phyloP scores from a whole-genome alignment of 2,329 filamentous ascomycete species.

The Gaeumannomyces tritici region DNA sequence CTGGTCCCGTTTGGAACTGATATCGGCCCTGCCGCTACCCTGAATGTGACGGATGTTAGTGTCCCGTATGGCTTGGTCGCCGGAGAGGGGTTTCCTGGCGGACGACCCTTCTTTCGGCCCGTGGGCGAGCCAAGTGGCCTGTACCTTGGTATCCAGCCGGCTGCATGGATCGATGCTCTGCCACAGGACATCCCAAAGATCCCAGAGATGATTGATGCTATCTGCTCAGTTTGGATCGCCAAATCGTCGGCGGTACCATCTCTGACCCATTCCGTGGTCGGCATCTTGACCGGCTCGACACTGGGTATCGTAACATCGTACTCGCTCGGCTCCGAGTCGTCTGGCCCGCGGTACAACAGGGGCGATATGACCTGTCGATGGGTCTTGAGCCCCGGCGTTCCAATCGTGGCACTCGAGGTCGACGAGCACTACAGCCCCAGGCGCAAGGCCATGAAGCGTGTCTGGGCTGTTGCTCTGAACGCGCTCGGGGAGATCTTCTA shows the following conservation, averaged over 20 bases:
- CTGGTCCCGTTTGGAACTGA: constrained; percentile 70
- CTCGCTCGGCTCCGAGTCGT: constrained; percentile 53
- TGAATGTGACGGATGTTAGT: constrained; percentile 87
- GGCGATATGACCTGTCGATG: constrained; percentile 82
- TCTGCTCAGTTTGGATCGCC: constrained; percentile 81
- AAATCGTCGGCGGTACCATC: constrained; percentile 66
- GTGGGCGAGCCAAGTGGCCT: constrained; percentile 66
- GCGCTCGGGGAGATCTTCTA: constrained; percentile 89
- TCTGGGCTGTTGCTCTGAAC: constrained; percentile 92
- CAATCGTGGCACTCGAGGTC: constrained; percentile 73
- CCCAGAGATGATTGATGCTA: constrained; percentile 57
- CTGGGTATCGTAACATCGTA: constrained; percentile 76
- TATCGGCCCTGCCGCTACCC: constrained; percentile 65
- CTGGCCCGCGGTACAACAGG: constrained; percentile 53
- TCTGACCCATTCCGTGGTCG: constrained; percentile 67
- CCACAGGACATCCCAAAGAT: constrained; percentile 62
- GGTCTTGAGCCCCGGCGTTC: constrained; percentile 86
- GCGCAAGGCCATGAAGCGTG: constrained; percentile 58
- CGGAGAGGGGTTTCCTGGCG: constrained; percentile 79
- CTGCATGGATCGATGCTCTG: constrained; percentile 45
- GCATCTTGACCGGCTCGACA: constrained; percentile 76
- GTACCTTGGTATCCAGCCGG: constrained; percentile 52
- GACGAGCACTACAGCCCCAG: constrained; percentile 73
- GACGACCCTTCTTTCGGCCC: constrained; percentile 68
- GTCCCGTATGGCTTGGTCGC: constrained; percentile 74